A percentile compares a stretch with the other conserved stretches of the same genome.
These are phyloP conservation scores for Tetracentron sinense DNA, from an alignment of 164 flowering plant species.

Conservation along the genomic window DNA sequence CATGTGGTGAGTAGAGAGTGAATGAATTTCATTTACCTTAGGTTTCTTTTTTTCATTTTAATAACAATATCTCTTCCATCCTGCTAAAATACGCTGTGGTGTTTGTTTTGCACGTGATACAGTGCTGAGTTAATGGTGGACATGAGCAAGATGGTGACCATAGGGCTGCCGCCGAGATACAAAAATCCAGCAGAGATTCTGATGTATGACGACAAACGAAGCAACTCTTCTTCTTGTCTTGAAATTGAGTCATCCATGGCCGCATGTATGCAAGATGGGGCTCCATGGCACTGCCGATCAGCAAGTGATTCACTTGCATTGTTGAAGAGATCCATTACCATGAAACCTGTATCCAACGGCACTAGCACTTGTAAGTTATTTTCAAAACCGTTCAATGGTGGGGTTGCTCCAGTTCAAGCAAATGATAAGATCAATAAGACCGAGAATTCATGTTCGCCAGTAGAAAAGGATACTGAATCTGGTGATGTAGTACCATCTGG, in stretches of 20 bases:
- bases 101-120: background rate
- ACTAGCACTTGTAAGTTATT: background rate
- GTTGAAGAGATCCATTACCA: background rate
- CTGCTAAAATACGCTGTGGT: no score
- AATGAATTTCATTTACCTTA: no score
- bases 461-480: background rate
- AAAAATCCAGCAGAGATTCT: background rate
- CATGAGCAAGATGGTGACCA: background rate
- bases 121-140: background rate
- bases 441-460: no score
- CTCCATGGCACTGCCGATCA: background rate
- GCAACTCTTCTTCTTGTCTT: background rate
- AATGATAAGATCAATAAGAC: background rate
- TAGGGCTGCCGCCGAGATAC: constrained; percentile 3
- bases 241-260: background rate
- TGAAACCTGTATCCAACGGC: background rate
- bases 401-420: background rate
- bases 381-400: background rate
- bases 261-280: no score
- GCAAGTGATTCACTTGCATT: background rate
- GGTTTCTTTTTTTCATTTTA: no score
- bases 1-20: no score
- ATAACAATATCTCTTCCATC: no score
- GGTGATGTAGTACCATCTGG: background rate
- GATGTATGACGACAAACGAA: no score